These are phyloP conservation scores for Taphrina betulina DNA, from an alignment of 1,139 yeast species.

Conservation along the genomic window DNA sequence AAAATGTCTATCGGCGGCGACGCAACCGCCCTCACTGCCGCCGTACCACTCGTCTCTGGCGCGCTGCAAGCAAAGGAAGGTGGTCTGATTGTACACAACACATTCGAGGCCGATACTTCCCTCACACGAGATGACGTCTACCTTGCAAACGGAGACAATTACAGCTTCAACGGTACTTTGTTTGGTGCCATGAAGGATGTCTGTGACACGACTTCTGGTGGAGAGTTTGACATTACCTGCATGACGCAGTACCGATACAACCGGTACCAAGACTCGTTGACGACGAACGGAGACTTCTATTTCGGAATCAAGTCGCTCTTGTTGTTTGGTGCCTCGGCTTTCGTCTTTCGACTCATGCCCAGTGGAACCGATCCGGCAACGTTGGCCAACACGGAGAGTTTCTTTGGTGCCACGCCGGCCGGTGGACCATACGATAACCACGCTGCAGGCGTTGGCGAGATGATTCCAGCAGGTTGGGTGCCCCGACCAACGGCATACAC, in stretches of 20 bases:
- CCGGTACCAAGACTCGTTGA: constrained; percentile 17
- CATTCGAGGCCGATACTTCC: constrained; percentile 31
- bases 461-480: constrained; percentile 18
- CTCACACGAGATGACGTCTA: constrained; percentile 24
- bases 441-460: too few species aligned
- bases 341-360: constrained; percentile 28
- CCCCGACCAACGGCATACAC: constrained; percentile 22
- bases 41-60: constrained; percentile 1
- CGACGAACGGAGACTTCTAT: constrained; percentile 27
- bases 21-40: constrained; percentile 23
- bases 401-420: constrained; percentile 30
- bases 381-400: constrained; percentile 8
- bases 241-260: constrained; percentile 23
- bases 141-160: constrained; percentile 31
- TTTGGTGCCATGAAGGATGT: constrained; percentile 18
- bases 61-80: constrained; percentile 19
- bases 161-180: constrained; percentile 30
- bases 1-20: constrained; percentile 25
- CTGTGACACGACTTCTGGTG: constrained; percentile 13
- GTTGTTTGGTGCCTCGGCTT: constrained; percentile 25
- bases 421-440: constrained; percentile 20
- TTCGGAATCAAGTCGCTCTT: constrained; percentile 26
- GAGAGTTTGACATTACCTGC: constrained; percentile 16
- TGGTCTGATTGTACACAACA: constrained; percentile 27
- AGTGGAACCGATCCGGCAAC: constrained; percentile 7